Base-by-base conservation (phyloP, 768 basidiomycete species). In the Leccinum uliginosum region DNA sequence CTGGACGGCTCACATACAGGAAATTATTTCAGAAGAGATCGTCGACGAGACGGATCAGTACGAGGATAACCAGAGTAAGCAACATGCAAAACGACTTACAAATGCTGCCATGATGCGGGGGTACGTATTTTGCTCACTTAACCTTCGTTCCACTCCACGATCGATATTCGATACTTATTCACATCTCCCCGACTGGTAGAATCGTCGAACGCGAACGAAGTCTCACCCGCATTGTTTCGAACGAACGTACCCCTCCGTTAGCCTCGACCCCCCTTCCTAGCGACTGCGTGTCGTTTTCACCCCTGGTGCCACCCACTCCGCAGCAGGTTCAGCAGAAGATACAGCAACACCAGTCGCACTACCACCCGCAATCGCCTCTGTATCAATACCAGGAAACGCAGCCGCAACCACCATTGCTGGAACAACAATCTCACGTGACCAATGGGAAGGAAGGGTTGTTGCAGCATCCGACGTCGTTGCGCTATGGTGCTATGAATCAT, bases 11-110 rank as follows among this genome's bases (percentile, higher is more conserved):
- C 40, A 53, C 58, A 70, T 67, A 60, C 72, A 91, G 81, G 94
- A 96, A 80, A 97, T 98, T 59, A 91, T 98, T 19, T 87, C 89
- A 0, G 93, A 97, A 73, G 95, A 97, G 69, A 96, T 97, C 53
- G 89, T 96, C 29, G 94, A 96, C 65, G 94, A 97, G 72, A 96
- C 93, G 3, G 94, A 97, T 73, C 80, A 85, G 26, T 95, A 89
- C 63, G 85, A 91, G 61, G 91, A 93, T 62, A 97, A 96, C 66
- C 85, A 85, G 49, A 86, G 84, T 51, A 94, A 93, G 67, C 80
- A 79, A 57, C 75, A 78, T 8, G 93, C 90, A 0, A 85, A 80
- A 60, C 78, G 94, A 14, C 71, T 80, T 57, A 87, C 86, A 12
- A 91, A 85, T 12, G 82, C 87, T 8, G 81, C 83, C 8, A 79